phyloP scores from a whole-genome alignment of 164 flowering plant species.

The Saururus chinensis region DNA sequence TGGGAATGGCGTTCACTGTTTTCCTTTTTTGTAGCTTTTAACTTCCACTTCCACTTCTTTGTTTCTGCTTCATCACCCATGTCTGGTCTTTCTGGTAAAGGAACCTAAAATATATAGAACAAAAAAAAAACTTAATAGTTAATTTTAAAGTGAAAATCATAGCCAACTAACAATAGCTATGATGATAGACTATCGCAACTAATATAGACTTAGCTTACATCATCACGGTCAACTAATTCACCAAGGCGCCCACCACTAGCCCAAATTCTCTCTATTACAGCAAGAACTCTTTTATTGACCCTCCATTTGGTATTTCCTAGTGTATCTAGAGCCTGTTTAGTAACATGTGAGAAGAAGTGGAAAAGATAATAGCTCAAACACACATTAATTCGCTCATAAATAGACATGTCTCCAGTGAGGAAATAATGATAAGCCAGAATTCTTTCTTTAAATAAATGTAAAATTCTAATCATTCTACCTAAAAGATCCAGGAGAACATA shows the following conservation, averaged over 20 bases:
- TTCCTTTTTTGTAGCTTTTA: slow-evolving; percentile 52
- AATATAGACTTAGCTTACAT: slow-evolving; percentile 38
- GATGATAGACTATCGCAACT: not conserved
- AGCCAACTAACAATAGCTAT: not conserved
- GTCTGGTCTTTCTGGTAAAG: slow-evolving; percentile 71
- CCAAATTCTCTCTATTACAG: slow-evolving; percentile 83
- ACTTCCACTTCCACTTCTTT: slow-evolving; percentile 84
- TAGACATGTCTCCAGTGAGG: not conserved
- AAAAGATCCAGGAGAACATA: no score
- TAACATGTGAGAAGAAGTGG: not conserved
- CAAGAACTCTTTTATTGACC: slow-evolving; percentile 70
- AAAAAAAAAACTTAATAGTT: not conserved
- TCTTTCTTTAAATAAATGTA: no score
- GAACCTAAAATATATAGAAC: slow-evolving; percentile 32
- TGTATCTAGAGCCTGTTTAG: slow-evolving; percentile 80
- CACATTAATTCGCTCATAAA: not conserved
- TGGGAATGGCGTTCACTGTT: slow-evolving; percentile 84
- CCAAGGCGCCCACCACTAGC: slow-evolving; percentile 82
- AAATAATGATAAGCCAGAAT: no score
- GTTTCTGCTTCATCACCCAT: slow-evolving; percentile 65
- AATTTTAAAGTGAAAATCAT: no score
- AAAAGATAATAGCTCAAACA: not conserved
- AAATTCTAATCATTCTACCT: no score
- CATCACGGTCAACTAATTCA: slow-evolving; percentile 68
- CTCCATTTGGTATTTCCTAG: slow-evolving; percentile 94